These are phyloP conservation scores for Funneliformis caledonium DNA, from an alignment of 371 early-diverging fungal species.

Conservation along the genomic window DNA sequence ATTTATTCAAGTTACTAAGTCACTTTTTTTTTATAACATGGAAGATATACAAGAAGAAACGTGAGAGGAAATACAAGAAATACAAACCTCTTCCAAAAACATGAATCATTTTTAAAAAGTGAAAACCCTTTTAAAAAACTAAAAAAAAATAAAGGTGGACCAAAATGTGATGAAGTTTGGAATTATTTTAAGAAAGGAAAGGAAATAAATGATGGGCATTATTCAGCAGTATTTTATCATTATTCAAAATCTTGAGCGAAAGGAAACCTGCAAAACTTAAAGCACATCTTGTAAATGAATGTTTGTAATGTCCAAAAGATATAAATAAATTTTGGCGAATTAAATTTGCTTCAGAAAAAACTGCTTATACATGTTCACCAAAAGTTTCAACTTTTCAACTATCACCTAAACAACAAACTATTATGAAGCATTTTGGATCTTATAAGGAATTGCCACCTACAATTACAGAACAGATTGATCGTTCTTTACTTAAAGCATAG, in stretches of 20 bases:
- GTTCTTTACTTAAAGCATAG: neutral
- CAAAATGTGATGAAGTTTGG: neutral
- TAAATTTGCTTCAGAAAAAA: neutral
- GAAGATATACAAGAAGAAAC: no score
- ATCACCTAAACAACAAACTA: neutral
- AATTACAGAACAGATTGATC: neutral
- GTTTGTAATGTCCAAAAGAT: neutral
- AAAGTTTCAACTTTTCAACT: neutral
- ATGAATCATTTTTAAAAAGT: no score
- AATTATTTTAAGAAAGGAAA: no score
- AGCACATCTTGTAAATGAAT: slow-evolving; percentile 1
- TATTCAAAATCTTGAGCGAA: neutral
- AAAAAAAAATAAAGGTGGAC: no score
- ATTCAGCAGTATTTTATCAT: no score
- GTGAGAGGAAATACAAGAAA: no score
- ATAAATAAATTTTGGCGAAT: neutral
- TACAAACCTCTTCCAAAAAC: no score
- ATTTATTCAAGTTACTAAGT: no score
- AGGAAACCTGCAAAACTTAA: neutral
- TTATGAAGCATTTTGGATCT: neutral
- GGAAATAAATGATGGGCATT: neutral
- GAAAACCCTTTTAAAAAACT: no score
- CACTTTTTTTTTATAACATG: no score
- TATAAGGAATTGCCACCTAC: neutral
- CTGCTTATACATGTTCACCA: neutral